Evolutionary conservation across 306 rosid genomes (phyloP), one percentile per base, ranked within the genome.

Genomic region (Astragalus glycyphyllos): DNA sequence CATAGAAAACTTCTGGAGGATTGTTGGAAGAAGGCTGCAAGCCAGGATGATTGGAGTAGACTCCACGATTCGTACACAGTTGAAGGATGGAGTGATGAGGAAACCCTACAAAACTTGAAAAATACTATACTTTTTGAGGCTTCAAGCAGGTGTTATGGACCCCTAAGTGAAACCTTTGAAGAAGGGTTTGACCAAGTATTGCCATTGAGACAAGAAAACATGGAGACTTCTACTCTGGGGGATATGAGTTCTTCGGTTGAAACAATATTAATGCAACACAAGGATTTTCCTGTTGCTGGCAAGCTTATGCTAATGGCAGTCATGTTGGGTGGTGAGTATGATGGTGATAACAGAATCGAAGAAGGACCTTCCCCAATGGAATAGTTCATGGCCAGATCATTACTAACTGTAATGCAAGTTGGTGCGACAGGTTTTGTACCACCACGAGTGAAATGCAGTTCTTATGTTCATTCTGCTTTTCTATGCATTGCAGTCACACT

Each of bases 21-120:
- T 70, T 89, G 96, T 81, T 91, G 98, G 97, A 94, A 75, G 85
- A 94, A 83, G 38, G 98, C 94, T 46, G 88, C 88, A 0, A 82
- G 86, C 71, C 85, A 79, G 73, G 95, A 94, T 11, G 86, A 91
- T 67, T 94, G 97, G 98, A 84, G 79, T 71, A 51, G 68, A 72
- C 79, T 94, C 14, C 82, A 83, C 65, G 87, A 87, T 79, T 75
- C 84, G 13, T 89, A 77, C 16, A 32, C n/a, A 2, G 79, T 78
- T 8, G 91, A 86, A 82, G 98, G 98, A 38, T 90, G 98, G 98
- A 79, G 89, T 16, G 98, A 94, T 1, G 89, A 86, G 73, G 96
- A 89, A 78, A 89, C 83, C 11, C 49, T 80, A 77, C 90, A 77
- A 71, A 87, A 84, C 64, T 79, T 89, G 72, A 86, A 75, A 65